Evolutionary conservation across 2,329 filamentous ascomycete genomes (phyloP).

Genomic region (Stachybotrys echinatus): DNA sequence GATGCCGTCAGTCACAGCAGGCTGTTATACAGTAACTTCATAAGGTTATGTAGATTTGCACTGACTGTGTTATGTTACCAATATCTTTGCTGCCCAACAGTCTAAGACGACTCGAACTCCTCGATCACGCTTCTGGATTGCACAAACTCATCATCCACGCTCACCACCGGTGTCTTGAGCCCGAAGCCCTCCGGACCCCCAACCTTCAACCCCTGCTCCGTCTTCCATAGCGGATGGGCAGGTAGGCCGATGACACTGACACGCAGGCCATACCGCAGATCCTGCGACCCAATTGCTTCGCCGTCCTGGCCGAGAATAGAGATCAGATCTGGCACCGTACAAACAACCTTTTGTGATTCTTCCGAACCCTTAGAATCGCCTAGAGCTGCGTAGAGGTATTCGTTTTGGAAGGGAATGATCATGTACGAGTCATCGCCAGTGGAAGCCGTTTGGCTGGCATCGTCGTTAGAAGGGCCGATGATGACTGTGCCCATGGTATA

Average conservation of each 20-base stretch:
- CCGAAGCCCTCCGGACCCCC: conserved; percentile 29
- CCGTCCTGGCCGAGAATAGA: conserved; percentile 36
- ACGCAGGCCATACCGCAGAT: conserved; percentile 44
- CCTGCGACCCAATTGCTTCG: conserved; percentile 43
- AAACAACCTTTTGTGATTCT: conserved; percentile 21
- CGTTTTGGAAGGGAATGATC: conserved; percentile 36
- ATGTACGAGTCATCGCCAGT: conserved; percentile 22
- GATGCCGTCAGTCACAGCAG: too few relatives aligned
- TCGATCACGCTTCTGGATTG: conserved; percentile 47
- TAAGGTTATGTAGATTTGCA: too few relatives aligned
- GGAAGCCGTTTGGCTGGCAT: conserved; percentile 23
- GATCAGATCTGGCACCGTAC: conserved; percentile 30
- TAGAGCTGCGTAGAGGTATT: conserved; percentile 31
- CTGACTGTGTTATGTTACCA: too few relatives aligned
- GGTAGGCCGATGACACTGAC: conserved; percentile 45
- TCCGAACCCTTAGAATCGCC: conserved; percentile 23
- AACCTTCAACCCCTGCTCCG: conserved; percentile 23
- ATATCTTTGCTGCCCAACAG: too few relatives aligned
- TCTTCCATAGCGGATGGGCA: conserved; percentile 45
- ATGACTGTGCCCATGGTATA: conserved; percentile 34
- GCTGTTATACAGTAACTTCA: too few relatives aligned
- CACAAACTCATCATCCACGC: conserved; percentile 28
- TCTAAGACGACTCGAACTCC: conserved; percentile 27
- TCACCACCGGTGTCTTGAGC: conserved; percentile 20
- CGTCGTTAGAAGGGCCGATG: conserved; percentile 23